Conservation (phyloP, 2,329 filamentous ascomycete genomes). For the Paraphaeosphaeria sporulosa region DNA sequence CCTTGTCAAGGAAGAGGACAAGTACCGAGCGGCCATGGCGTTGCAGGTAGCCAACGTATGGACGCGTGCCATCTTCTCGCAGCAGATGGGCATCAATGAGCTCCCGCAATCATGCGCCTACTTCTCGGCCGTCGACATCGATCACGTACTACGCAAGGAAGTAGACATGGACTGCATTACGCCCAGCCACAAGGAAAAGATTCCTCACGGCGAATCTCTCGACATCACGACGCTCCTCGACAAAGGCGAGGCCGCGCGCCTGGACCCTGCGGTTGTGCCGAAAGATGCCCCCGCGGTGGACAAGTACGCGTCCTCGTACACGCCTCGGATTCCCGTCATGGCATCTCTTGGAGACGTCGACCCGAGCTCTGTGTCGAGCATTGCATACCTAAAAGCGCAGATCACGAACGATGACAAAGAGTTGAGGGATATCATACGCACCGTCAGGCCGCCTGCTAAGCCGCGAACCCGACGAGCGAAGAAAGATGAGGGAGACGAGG, state of each 20-base stretch:
- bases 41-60: conserved; percentile 93
- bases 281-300: conserved; percentile 66
- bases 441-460: conserved; percentile 38
- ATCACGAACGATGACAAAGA: conserved; percentile 79
- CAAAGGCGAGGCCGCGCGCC: conserved; percentile 71
- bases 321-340: conserved; percentile 80
- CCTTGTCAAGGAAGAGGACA: conserved; percentile 82
- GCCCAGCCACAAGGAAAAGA: conserved; percentile 79
- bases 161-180: conserved; percentile 98
- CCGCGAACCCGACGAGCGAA: conserved; percentile 9
- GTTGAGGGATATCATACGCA: conserved; percentile 74
- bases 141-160: conserved; percentile 94
- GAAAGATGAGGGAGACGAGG: conserved; percentile 17
- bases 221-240: conserved; percentile 81
- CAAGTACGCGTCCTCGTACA: conserved; percentile 74
- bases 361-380: conserved; percentile 48
- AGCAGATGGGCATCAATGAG: conserved; percentile 96
- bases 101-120: conserved; percentile 93
- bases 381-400: conserved; percentile 81
- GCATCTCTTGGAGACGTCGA: conserved; percentile 62
- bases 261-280: conserved; percentile 72
- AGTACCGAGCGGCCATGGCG: conserved; percentile 89
- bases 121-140: conserved; percentile 94
- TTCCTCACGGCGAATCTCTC: conserved; percentile 84
- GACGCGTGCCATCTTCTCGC: conserved; percentile 96